Percentiles rank a stretch among this genome's conserved stretches.
Evolutionary conservation across 495 filamentous ascomycete species (phyloP).

Genomic region (Mytilinidion resinicola): DNA sequence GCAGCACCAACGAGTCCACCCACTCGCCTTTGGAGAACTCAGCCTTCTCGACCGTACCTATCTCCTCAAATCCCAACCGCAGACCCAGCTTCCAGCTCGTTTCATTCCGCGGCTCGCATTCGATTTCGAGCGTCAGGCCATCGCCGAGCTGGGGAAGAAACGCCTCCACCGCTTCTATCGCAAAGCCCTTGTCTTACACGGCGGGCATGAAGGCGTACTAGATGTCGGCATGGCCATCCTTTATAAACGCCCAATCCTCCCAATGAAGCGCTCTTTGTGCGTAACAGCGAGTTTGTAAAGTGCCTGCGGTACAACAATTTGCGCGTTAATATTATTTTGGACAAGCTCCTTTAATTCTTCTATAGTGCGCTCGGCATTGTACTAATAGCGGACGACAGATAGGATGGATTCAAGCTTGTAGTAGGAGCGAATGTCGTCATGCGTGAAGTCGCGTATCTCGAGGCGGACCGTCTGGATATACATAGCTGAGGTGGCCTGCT

Average conservation of each 20-base stretch:
- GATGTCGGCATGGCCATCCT: conserved; percentile 11
- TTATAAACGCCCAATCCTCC: conserved; percentile 16
- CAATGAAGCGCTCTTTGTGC: conserved; percentile 12
- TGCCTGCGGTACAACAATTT: background rate
- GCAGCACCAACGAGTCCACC: conserved; percentile 21
- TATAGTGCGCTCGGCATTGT: conserved; percentile 3
- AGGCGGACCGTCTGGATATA: conserved; percentile 15
- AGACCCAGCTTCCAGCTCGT: conserved; percentile 22
- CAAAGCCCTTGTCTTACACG: conserved; percentile 17
- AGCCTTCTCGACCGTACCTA: conserved; percentile 15
- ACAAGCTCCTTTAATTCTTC: conserved; percentile 13
- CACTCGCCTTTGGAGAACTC: conserved; percentile 19
- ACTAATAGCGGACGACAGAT: conserved; percentile 19
- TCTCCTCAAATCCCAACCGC: conserved; percentile 17
- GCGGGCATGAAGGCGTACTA: conserved; percentile 24
- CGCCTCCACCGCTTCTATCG: conserved; percentile 19
- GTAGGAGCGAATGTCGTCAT: conserved; percentile 6
- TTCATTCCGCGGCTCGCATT: conserved; percentile 24
- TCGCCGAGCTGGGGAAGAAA: conserved; percentile 12
- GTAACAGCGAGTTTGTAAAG: conserved; percentile 18
- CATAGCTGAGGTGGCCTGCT: background rate
- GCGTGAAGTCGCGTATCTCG: conserved; percentile 15
- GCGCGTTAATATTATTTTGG: background rate
- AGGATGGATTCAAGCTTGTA: conserved; percentile 7
- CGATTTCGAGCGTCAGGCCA: conserved; percentile 16